Evolutionary conservation across 768 basidiomycete genomes (phyloP).

Genomic region (Agrocybe praecox): DNA sequence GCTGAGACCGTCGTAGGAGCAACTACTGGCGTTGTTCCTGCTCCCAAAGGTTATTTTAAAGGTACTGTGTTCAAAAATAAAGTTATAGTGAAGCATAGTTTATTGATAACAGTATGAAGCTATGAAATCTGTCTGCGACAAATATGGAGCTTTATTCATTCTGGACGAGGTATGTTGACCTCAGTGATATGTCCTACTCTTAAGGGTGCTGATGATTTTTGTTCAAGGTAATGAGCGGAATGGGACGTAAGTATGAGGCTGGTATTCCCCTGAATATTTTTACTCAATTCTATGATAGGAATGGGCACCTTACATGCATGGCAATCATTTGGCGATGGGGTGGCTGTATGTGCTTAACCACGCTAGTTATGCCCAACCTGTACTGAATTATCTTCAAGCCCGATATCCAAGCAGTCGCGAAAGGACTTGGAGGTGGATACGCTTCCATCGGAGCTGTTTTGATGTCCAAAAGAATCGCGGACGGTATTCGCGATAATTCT

Average conservation of each 20-base stretch:
- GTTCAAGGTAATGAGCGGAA: conserved; percentile 77
- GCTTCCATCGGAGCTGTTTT: conserved; percentile 83
- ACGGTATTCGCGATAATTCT: conserved; percentile 67
- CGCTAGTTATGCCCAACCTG: not conserved
- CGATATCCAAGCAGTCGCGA: conserved; percentile 88
- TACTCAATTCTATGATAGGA: conserved; percentile 40
- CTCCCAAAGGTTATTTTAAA: conserved; percentile 85
- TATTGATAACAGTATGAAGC: conserved; percentile 31
- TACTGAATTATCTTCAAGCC: conserved; percentile 42
- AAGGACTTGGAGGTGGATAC: conserved; percentile 89
- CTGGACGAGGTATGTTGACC: conserved; percentile 74
- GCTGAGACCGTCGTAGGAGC: conserved; percentile 91
- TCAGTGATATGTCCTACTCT: not conserved
- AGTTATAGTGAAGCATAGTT: not conserved
- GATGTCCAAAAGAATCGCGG: conserved; percentile 69
- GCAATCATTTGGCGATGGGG: conserved; percentile 81
- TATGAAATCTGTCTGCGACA: conserved; percentile 82
- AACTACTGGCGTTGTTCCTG: conserved; percentile 72
- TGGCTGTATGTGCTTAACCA: conserved; percentile 36
- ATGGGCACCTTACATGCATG: conserved; percentile 89
- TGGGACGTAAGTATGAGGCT: conserved; percentile 66
- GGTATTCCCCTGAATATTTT: not conserved
- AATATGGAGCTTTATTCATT: conserved; percentile 77
- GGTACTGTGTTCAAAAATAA: conserved; percentile 21
- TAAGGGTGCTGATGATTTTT: not conserved